These are phyloP conservation scores for Aristolochia fimbriata DNA, from an alignment of 164 flowering plant species.

Conservation along the genomic window DNA sequence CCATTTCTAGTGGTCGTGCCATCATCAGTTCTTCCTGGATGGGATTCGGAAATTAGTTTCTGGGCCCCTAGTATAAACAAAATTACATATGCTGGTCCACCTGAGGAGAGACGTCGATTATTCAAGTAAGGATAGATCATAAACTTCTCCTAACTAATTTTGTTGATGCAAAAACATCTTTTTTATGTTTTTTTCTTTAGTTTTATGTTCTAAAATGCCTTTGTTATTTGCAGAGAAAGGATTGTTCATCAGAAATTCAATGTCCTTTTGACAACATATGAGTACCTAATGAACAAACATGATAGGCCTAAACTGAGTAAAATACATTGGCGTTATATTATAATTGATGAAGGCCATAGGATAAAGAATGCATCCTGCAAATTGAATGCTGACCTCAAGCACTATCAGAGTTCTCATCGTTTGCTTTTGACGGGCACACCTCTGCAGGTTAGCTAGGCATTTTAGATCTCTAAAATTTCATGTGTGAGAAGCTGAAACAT, in stretches of 20 bases:
- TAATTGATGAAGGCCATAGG: slow-evolving; percentile 94
- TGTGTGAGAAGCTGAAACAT: too few relatives aligned
- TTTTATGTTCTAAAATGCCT: background rate
- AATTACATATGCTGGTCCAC: slow-evolving; percentile 91
- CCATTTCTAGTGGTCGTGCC: slow-evolving; percentile 97
- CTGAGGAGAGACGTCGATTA: slow-evolving; percentile 82
- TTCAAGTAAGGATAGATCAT: slow-evolving; percentile 54
- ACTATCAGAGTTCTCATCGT: slow-evolving; percentile 83
- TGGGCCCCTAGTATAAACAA: slow-evolving; percentile 86
- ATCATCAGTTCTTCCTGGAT: slow-evolving; percentile 89
- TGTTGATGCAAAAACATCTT: too few relatives aligned
- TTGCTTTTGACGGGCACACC: slow-evolving; percentile 97
- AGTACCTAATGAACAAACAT: slow-evolving; percentile 96
- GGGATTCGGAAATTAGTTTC: slow-evolving; percentile 76
- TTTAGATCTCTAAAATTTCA: background rate
- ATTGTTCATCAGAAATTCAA: slow-evolving; percentile 92
- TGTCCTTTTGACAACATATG: slow-evolving; percentile 93
- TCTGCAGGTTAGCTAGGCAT: slow-evolving; percentile 46
- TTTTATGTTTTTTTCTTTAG: too few relatives aligned
- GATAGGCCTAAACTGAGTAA: slow-evolving; percentile 93
- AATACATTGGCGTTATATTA: slow-evolving; percentile 87
- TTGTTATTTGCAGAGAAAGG: slow-evolving; percentile 60
- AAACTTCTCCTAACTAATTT: background rate
- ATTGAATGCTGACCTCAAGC: slow-evolving; percentile 90
- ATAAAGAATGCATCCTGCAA: slow-evolving; percentile 81